Conservation (phyloP, 2,329 filamentous ascomycete genomes). For the Triangularia verruculosa region DNA sequence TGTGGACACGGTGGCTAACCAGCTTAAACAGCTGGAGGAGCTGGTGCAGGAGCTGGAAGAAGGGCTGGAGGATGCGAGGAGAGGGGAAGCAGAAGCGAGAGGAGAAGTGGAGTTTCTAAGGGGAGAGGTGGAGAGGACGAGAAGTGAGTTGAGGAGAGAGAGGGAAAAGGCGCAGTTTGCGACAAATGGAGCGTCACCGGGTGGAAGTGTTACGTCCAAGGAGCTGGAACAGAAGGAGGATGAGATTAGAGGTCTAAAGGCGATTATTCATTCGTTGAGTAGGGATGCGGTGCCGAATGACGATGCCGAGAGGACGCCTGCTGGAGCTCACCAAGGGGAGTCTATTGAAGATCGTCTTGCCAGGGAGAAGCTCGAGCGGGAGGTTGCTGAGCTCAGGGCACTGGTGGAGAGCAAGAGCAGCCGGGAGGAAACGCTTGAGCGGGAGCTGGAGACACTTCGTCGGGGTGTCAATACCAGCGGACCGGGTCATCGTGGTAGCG, state of each 20-base stretch:
- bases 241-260: constrained; percentile 93
- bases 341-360: constrained; percentile 55
- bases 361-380: constrained; percentile 71
- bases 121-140: constrained; percentile 88
- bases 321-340: constrained; percentile 45
- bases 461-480: constrained; percentile 33
- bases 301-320: constrained; percentile 35
- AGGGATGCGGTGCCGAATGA: constrained; percentile 61
- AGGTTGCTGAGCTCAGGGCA: constrained; percentile 73
- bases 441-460: constrained; percentile 69
- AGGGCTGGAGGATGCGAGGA: constrained; percentile 87
- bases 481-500: constrained; percentile 46
- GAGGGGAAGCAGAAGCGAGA: constrained; percentile 91
- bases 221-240: constrained; percentile 94
- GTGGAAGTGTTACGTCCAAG: constrained; percentile 54
- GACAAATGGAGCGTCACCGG: constrained; percentile 45
- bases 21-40: constrained; percentile 93
- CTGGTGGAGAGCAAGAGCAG: constrained; percentile 68
- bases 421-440: constrained; percentile 82
- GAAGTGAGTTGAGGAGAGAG: constrained; percentile 83
- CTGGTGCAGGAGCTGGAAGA: constrained; percentile 96
- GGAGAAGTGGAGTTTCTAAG: constrained; percentile 94
- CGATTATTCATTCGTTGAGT: constrained; percentile 94
- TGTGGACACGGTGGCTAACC: constrained; percentile 83
- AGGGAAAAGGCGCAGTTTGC: constrained; percentile 73